Percentiles rank a stretch among this genome's conserved stretches.
phyloP scores from a whole-genome alignment of 140 eudicot species.

The Senecio squalidus region DNA sequence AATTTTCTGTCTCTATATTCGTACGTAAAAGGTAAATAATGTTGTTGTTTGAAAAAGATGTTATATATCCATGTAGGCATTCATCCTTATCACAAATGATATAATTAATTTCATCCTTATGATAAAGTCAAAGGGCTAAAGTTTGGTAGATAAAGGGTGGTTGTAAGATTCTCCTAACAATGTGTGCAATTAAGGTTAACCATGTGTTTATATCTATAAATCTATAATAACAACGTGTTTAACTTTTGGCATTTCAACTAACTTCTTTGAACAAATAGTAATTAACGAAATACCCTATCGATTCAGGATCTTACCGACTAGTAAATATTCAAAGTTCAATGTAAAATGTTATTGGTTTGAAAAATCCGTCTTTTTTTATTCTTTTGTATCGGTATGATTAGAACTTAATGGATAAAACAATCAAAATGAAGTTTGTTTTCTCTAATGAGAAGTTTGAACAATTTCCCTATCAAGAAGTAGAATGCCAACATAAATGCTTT shows the following conservation, averaged over 20 bases:
- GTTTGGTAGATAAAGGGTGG: slow-evolving; percentile 23
- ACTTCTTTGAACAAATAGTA: not conserved
- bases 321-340: not conserved
- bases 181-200: slow-evolving; percentile 11
- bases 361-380: no score
- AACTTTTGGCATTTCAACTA: slow-evolving; percentile 7
- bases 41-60: no score
- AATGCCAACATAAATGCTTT: no score
- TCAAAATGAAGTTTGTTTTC: no score
- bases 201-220: not conserved
- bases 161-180: slow-evolving; percentile 16
- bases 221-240: not conserved
- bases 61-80: not conserved
- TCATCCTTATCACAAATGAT: slow-evolving; percentile 26
- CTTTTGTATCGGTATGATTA: no score
- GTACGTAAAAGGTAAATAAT: no score
- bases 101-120: slow-evolving; percentile 22
- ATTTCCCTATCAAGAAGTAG: no score
- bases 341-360: no score
- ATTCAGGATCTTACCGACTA: not conserved
- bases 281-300: not conserved
- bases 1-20: no score
- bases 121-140: slow-evolving; percentile 3
- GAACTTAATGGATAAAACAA: no score
- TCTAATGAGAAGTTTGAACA: no score